These are phyloP conservation scores for Starmerella roubikii DNA, from an alignment of 805 yeast species.

Conservation along the genomic window DNA sequence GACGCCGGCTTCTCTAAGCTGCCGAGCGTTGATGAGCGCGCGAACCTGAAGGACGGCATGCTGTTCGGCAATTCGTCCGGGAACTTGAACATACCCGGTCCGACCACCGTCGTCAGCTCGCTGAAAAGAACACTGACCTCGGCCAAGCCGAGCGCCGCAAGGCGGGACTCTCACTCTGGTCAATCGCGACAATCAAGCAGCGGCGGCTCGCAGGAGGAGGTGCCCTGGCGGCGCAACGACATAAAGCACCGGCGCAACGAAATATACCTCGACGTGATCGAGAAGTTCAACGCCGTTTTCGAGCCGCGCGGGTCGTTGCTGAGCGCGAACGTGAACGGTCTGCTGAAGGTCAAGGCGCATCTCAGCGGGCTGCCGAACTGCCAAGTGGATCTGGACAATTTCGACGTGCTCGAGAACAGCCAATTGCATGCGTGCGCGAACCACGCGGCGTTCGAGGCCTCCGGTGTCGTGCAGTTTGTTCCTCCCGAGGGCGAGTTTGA, in stretches of 20 bases:
- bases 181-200: not conserved
- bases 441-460: constrained; percentile 50
- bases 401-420: constrained; percentile 47
- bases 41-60: constrained; percentile 18
- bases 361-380: constrained; percentile 76
- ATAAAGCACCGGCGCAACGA: constrained; percentile 73
- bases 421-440: constrained; percentile 82
- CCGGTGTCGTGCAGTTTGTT: constrained; percentile 51
- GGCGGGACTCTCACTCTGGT: too few species aligned
- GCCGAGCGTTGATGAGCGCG: not conserved
- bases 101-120: constrained; percentile 21
- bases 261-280: constrained; percentile 61
- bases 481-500: constrained; percentile 88
- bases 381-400: constrained; percentile 61
- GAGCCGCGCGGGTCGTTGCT: constrained; percentile 45
- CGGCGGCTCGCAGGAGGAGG: constrained; percentile 9
- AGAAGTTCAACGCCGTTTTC: constrained; percentile 57
- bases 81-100: not conserved
- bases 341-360: constrained; percentile 54
- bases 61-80: not conserved
- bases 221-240: constrained; percentile 58
- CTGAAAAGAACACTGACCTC: constrained; percentile 12
- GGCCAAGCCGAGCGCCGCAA: too few species aligned
- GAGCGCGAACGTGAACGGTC: constrained; percentile 64
- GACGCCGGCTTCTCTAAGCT: constrained; percentile 34